phyloP scores from a whole-genome alignment of 805 yeast species.

The Saccharomycopsis fermentans region DNA sequence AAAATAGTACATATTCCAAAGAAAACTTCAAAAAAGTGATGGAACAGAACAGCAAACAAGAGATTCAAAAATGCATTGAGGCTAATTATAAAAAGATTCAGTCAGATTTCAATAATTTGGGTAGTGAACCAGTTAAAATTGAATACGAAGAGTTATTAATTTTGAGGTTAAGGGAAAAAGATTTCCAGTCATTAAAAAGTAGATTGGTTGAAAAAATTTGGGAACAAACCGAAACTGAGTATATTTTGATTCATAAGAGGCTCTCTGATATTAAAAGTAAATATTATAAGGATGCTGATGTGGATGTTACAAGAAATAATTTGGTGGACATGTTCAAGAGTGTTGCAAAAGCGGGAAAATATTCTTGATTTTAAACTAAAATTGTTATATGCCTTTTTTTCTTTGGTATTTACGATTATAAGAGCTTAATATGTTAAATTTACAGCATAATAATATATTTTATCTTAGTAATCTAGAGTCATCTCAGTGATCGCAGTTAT shows the following conservation, averaged over 20 bases:
- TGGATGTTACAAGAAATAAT: slow-evolving; percentile 43
- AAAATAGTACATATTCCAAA: slow-evolving; percentile 54
- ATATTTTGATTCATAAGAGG: slow-evolving; percentile 43
- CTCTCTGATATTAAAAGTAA: slow-evolving; percentile 46
- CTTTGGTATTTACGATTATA: background rate
- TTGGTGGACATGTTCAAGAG: slow-evolving; percentile 27
- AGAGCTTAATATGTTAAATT: background rate
- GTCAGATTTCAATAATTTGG: slow-evolving; percentile 34
- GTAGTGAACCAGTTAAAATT: background rate
- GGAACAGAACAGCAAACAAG: slow-evolving; percentile 45
- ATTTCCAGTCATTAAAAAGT: slow-evolving; percentile 35
- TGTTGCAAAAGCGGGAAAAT: background rate
- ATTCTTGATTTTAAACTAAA: background rate
- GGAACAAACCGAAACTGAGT: slow-evolving; percentile 59
- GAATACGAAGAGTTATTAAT: slow-evolving; percentile 13
- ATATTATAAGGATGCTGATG: slow-evolving; percentile 40
- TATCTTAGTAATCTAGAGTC: no score
- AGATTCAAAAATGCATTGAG: slow-evolving; percentile 43
- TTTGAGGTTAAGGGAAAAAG: slow-evolving; percentile 14
- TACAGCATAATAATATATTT: no score
- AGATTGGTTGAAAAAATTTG: slow-evolving; percentile 54
- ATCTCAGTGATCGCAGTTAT: no score
- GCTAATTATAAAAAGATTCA: slow-evolving; percentile 48
- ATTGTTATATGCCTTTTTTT: background rate
- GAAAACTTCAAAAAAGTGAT: slow-evolving; percentile 49